Evolutionary conservation across 208 protist genomes (phyloP), one percentile per base, ranked within the genome.

Genomic region (Giardia duodenalis): DNA sequence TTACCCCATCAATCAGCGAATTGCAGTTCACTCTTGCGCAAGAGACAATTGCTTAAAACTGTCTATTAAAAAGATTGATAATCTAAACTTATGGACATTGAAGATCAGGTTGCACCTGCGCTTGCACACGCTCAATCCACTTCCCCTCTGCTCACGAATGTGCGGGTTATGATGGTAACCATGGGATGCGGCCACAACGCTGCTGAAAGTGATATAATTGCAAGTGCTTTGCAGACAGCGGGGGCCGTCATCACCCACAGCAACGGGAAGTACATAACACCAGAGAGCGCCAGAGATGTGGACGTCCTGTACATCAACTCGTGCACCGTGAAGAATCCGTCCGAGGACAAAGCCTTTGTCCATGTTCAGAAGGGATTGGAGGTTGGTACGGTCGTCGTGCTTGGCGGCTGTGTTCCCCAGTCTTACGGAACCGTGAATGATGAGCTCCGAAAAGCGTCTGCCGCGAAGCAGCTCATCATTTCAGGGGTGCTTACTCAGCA

Each of bases 321-420:
- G n/a, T 91, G 88, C 44, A 47, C 88, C n/a, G 88, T 91, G 1
- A 91, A 91, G 45, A 91, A 22, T 48, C 88, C 88, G 0, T 91
- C 88, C 0, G 10, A 91, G 88, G 88, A 91, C 42, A 91, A 91
- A 45, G 88, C 88, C 0, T 42, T 91, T 91, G n/a, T 43, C n/a
- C 43, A 67, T n/a, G 1, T 45, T 1, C n/a, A 19, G 88, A 22
- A n/a, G 0, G 88, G 44, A 1, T 2, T 47, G 0, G 45, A 48
- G 1, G 4, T 0, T 45, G 88, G 45, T 2, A 46, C 44, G n/a
- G 0, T 47, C 2, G 88, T 91, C 10, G 46, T 91, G 2, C 44
- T 91, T n/a, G 88, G 88, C 46, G 88, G 88, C n/a, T 91, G 88
- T n/a, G 88, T 91, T 2, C 44, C 88, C 0, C 88, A 91, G n/a